A percentile compares a stretch with the other conserved stretches of the same genome.
These are phyloP conservation scores for Glycine latifolia DNA, from an alignment of 306 rosid species.

Conservation along the genomic window DNA sequence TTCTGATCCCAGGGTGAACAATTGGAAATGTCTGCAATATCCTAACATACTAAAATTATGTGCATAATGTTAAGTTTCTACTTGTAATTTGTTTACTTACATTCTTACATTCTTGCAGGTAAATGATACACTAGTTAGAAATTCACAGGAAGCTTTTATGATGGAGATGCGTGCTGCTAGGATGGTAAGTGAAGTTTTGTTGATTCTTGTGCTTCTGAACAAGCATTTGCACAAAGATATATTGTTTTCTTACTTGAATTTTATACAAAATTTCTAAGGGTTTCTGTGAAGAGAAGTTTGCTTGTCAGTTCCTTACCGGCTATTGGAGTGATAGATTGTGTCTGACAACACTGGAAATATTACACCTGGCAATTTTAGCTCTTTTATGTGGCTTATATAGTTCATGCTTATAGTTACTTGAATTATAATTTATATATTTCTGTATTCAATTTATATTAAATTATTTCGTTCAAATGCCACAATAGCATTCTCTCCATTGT, in stretches of 20 bases:
- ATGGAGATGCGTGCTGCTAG: constrained; percentile 93
- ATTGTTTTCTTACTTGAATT: background rate
- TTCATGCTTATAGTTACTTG: background rate
- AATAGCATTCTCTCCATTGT: background rate
- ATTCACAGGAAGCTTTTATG: constrained; percentile 92
- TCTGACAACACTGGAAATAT: constrained; percentile 9
- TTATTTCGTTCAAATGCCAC: background rate
- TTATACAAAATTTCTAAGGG: background rate
- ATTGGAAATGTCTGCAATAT: constrained; percentile 12
- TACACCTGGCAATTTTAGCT: background rate
- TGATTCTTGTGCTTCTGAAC: constrained; percentile 25
- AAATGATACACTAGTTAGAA: constrained; percentile 85
- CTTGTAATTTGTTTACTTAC: constrained; percentile 24
- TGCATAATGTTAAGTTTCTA: constrained; percentile 14
- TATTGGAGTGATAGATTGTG: constrained; percentile 10
- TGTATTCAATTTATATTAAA: background rate
- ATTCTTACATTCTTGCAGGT: constrained; percentile 58
- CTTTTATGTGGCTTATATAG: background rate
- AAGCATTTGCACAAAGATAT: constrained; percentile 3
- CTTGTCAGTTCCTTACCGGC: background rate
- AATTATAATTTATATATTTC: background rate
- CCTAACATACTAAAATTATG: background rate
- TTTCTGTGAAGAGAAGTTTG: constrained; percentile 13
- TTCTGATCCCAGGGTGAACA: background rate
- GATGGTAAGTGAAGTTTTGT: constrained; percentile 61